A percentile compares a stretch with the other conserved stretches of the same genome.
Evolutionary conservation across 192 early-diverging fungal genomes (phyloP).

Genomic region (Backusella circina): DNA sequence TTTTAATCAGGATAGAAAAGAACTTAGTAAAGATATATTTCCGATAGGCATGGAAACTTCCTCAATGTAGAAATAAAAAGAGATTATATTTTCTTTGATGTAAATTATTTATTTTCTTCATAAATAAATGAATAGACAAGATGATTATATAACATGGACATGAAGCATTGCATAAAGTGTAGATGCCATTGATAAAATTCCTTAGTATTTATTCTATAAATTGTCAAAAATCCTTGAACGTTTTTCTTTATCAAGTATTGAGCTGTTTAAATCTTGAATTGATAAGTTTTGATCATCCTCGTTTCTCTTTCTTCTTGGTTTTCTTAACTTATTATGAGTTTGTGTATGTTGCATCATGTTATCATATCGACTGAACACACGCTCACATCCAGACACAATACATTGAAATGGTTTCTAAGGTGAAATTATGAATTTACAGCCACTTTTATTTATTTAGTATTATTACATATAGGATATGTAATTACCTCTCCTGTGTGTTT

Average conservation of each 20-base stretch:
- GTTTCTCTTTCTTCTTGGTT: background rate
- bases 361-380: conserved; percentile 73
- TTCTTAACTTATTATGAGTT: conserved; percentile 39
- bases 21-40: conserved; percentile 2
- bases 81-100: too few species aligned
- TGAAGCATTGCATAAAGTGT: background rate
- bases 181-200: background rate
- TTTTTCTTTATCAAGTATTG: background rate
- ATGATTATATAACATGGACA: background rate
- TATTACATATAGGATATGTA: background rate
- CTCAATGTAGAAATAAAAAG: background rate
- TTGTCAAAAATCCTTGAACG: background rate
- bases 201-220: background rate
- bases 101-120: background rate
- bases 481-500: conserved; percentile 36
- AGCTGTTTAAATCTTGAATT: background rate
- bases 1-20: background rate
- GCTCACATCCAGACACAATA: conserved; percentile 54
- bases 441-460: background rate
- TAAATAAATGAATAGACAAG: background rate
- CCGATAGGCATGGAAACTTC: background rate
- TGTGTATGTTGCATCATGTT: conserved; percentile 79
- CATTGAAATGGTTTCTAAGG: conserved; percentile 70
- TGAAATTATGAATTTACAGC: background rate
- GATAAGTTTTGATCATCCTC: background rate